Conservation (phyloP, 495 filamentous ascomycete genomes). For the Tuber aestivum region DNA sequence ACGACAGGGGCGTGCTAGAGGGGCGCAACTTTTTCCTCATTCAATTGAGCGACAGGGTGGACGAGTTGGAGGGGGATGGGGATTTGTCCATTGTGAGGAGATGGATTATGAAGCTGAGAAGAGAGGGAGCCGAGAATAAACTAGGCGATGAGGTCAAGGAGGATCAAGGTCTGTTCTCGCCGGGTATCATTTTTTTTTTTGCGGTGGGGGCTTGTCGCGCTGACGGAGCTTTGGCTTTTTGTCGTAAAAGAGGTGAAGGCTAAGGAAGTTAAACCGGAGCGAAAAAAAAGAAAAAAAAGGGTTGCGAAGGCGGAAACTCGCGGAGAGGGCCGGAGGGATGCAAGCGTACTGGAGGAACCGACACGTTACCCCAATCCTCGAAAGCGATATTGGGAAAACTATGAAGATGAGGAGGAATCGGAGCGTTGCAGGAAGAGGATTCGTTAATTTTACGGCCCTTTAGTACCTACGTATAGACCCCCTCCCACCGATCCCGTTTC, state of each 20-base stretch:
- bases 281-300: not conserved
- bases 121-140: not conserved
- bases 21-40: not conserved
- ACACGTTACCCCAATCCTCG: not conserved
- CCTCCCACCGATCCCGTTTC: not conserved
- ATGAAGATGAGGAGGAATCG: not conserved
- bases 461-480: not conserved
- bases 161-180: not conserved
- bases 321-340: not conserved
- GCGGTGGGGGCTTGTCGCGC: not conserved
- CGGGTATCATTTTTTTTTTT: not conserved
- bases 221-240: not conserved
- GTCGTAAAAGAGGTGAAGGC: not conserved
- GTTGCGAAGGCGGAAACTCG: not conserved
- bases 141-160: not conserved
- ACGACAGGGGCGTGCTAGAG: not conserved
- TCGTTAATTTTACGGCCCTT: not conserved
- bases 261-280: not conserved
- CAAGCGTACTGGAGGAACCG: not conserved
- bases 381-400: not conserved
- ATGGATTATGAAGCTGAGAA: not conserved
- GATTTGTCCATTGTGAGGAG: not conserved
- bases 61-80: not conserved
- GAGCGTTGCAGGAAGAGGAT: not conserved
- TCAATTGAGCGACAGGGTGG: not conserved